Base-by-base conservation (phyloP, 306 rosid genomes). In the Biancaea sappan region DNA sequence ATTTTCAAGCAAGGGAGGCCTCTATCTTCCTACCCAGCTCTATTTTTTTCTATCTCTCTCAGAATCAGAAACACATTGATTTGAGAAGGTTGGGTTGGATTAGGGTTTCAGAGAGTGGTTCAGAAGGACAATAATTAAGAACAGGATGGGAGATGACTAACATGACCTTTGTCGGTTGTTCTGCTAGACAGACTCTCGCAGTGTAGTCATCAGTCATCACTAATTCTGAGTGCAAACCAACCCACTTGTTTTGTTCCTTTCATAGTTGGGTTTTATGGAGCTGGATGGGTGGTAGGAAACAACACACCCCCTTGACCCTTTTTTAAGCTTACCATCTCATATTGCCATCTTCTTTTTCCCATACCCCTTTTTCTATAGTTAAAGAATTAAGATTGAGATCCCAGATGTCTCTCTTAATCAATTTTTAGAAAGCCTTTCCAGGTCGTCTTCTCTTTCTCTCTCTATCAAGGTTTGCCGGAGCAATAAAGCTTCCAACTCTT, bases 211-310 rank as follows among this genome's bases (percentile, higher is more conserved):
- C 71, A 76, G 83, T 85, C 72, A 16, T 60, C 74, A 79, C 84
- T 86, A 64, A n/a, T 70, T 74, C 70, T 69, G 77, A 81, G 83
- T 67, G 72, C 65, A 72, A 60, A 57, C 58, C 78, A 59, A 82
- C 84, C 84, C 73, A 72, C 75, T n/a, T 76, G 80, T 79, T 22
- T 28, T 80, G 81, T 79, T 79, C 74, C 74, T 84, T 75, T 46
- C 73, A 9, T 75, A 71, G 31, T 34, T 82, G 61, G 74, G 70
- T 82, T 85, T 78, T 58, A 77, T 73, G 85, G 73, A 51, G 43
- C 32, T 84, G 82, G 93, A 86, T 82, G 96, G 96, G 25, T 84
- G 89, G 72, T 88, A 81, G 97, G 97, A 88, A 92, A 83, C 99
- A 91, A 69, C 22, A 22, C 62, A 16, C 19, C 71, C 34, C 47